Conservation (phyloP, 192 early-diverging fungal species). For the Lunasporangiospora selenospora region DNA sequence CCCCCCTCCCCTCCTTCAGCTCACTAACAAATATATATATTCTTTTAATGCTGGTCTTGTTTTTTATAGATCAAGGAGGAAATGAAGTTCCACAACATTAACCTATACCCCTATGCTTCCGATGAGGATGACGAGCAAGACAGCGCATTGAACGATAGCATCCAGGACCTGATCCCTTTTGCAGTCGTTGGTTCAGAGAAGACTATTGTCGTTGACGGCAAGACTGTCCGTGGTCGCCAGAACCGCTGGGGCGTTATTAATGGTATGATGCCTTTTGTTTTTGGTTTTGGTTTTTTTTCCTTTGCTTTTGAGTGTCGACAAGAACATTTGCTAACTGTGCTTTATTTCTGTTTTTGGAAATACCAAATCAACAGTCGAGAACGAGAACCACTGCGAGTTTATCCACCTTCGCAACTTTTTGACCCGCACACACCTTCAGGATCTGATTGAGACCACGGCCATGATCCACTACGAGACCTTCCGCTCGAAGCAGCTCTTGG, state of each 20-base stretch:
- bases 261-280: constrained; percentile 33
- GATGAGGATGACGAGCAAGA: constrained; percentile 89
- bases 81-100: constrained; percentile 93
- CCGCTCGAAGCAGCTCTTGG: constrained; percentile 76
- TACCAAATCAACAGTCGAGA: constrained; percentile 68
- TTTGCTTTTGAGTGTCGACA: background rate
- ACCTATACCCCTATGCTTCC: constrained; percentile 86
- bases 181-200: constrained; percentile 94
- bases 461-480: constrained; percentile 96
- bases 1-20: background rate
- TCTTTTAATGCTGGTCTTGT: background rate
- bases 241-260: constrained; percentile 93
- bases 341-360: background rate
- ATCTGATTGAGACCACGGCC: constrained; percentile 95
- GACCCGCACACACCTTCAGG: constrained; percentile 94
- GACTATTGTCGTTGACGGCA: constrained; percentile 85
- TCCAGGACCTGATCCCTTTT: constrained; percentile 90
- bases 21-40: background rate
- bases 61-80: constrained; percentile 77
- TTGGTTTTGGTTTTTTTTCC: background rate
- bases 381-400: constrained; percentile 96
- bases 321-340: background rate
- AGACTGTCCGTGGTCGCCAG: constrained; percentile 85
- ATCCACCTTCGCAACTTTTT: constrained; percentile 92
- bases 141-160: constrained; percentile 70